A percentile compares a stretch with the other conserved stretches of the same genome.
phyloP scores from a whole-genome alignment of 768 basidiomycete species.

The Leccinum boreale region DNA sequence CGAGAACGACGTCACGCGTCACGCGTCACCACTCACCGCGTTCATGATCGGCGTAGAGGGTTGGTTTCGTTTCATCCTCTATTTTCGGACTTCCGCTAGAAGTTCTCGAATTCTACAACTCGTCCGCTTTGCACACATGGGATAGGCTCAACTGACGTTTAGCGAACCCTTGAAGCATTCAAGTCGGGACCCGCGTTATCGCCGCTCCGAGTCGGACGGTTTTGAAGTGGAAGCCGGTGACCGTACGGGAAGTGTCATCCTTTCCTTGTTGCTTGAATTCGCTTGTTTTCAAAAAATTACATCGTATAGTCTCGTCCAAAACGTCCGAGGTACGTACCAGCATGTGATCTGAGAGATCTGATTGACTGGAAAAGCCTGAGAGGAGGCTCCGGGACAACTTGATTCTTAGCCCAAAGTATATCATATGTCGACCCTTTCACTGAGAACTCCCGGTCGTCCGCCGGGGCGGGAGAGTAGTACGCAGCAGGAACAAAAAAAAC shows the following conservation, averaged over 20 bases:
- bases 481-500: neutral
- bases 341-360: no score
- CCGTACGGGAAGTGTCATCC: neutral
- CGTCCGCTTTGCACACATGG: neutral
- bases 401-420: neutral
- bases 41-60: neutral
- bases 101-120: neutral
- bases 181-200: neutral
- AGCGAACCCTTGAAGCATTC: neutral
- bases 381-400: no score
- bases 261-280: neutral
- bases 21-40: no score
- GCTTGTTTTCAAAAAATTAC: no score
- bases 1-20: neutral
- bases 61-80: neutral
- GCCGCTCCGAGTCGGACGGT: neutral
- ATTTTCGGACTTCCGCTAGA: neutral
- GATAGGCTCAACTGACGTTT: neutral
- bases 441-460: neutral
- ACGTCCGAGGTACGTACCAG: neutral
- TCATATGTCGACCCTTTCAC: neutral
- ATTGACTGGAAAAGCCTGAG: neutral
- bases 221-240: neutral
- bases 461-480: neutral
- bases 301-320: neutral